Base-by-base conservation (phyloP, 257 asterid genomes). In the Ajuga chamaepitys region DNA sequence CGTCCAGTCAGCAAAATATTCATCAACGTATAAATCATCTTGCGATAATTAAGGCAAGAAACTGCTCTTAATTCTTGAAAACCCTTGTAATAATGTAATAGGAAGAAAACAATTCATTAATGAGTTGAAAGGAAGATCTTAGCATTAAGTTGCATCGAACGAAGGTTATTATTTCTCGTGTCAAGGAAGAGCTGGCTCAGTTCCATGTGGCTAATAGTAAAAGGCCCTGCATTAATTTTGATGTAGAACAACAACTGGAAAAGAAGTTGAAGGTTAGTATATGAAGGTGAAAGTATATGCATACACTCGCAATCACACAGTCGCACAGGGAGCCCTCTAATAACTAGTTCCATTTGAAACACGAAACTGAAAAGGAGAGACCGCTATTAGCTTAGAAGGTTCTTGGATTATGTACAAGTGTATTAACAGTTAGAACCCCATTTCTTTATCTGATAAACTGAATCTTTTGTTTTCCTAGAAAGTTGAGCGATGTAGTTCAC, bases 21-120 rank as follows among this genome's bases (percentile, higher is more conserved):
- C 97, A 94, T 41, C 97, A 94, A 67, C 95, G 97, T 26, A 94
- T 94, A 74, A 96, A 94, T 74, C 99, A 94, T 80, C 99, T 90
- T 72, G 95, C 96, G 21, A 94, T 88, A 82, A 90, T 88, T 14
- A 94, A 94, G 95, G 99, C 67, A 75, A 62, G 76, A 32, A 17
- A 62, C 53, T 51, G 46, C 32, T 64, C 32, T 14, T 26, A 30
- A 9, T n/a, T n/a, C 26, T 28, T 38, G 2, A 52, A 14, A 32
- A 48, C 64, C 58, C 58, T 73, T 35, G 20, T 56, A 63, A 30
- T 1, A 30, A 40, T 71, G 60, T 75, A 35, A 58, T 84, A 94
- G 99, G 99, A 94, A 55, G 99, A 94, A 63, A 94, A 94, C 79
- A 90, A 83, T 67, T 73, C 76, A 53, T 70, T 94, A 75, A 83